Evolutionary conservation across 768 basidiomycete species (phyloP).

Genomic region (Boletus subcaerulescens): DNA sequence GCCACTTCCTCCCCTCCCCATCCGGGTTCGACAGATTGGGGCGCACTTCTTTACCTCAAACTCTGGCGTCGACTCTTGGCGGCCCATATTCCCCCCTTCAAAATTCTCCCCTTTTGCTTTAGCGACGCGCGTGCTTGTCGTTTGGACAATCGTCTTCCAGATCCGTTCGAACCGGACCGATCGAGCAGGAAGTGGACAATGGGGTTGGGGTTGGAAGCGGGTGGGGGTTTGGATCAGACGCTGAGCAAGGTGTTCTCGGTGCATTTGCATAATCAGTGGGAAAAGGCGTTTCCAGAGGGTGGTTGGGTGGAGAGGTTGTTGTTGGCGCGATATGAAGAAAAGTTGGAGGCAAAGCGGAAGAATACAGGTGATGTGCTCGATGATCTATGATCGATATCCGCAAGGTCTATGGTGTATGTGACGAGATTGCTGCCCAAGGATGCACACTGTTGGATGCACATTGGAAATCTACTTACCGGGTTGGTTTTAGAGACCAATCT

Average conservation of each 20-base stretch:
- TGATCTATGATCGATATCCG: neutral
- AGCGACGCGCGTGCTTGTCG: constrained; percentile 88
- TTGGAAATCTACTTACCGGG: too few relatives aligned
- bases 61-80: constrained; percentile 84
- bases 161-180: constrained; percentile 71
- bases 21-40: constrained; percentile 89
- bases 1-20: constrained; percentile 67
- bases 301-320: constrained; percentile 90
- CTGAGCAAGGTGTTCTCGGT: constrained; percentile 78
- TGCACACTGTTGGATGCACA: too few relatives aligned
- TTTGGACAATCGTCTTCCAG: constrained; percentile 90
- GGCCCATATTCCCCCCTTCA: constrained; percentile 75
- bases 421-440: neutral
- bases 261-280: constrained; percentile 96
- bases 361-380: neutral
- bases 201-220: constrained; percentile 57
- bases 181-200: constrained; percentile 62
- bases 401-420: too few relatives aligned
- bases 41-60: constrained; percentile 85
- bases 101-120: constrained; percentile 93
- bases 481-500: too few relatives aligned
- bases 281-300: constrained; percentile 72
- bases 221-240: constrained; percentile 58
- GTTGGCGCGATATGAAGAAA: constrained; percentile 56
- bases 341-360: constrained; percentile 12